These are phyloP conservation scores for Coemansia aciculifera DNA, from an alignment of 192 early-diverging fungal species.

Conservation along the genomic window DNA sequence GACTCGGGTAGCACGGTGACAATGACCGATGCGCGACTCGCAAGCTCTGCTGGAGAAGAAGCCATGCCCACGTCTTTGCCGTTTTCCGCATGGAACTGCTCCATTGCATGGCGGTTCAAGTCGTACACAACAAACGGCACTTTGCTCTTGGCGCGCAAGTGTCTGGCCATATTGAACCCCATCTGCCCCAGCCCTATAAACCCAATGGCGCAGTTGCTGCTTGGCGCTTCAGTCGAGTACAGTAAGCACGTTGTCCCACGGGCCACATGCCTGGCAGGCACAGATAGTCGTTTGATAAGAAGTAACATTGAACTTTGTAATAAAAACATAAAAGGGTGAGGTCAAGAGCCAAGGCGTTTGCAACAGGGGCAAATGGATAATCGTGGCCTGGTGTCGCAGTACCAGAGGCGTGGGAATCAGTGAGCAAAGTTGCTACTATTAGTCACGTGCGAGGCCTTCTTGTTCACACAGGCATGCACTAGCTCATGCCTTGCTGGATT, in stretches of 20 bases:
- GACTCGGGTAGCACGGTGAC: conserved; percentile 92
- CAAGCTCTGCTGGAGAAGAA: conserved; percentile 69
- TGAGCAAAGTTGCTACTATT: background rate
- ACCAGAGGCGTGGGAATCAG: conserved; percentile 20
- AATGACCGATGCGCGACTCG: conserved; percentile 68
- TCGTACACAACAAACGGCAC: conserved; percentile 74
- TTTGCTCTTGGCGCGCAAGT: conserved; percentile 65
- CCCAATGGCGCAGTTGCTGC: conserved; percentile 16
- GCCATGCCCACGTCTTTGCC: conserved; percentile 54
- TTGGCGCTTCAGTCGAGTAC: conserved; percentile 2
- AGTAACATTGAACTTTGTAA: background rate
- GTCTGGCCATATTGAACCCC: conserved; percentile 91
- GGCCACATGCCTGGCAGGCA: background rate
- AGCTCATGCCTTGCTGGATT: background rate
- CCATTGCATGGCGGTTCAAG: conserved; percentile 57
- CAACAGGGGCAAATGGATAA: background rate
- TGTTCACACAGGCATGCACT: background rate
- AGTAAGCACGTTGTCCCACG: background rate
- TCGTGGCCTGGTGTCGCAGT: background rate
- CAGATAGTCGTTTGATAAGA: background rate
- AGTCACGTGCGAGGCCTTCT: conserved; percentile 5
- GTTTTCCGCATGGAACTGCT: conserved; percentile 59
- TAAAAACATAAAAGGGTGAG: background rate
- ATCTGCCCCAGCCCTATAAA: conserved; percentile 88
- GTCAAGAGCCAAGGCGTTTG: background rate